Evolutionary conservation across 2,329 filamentous ascomycete species (phyloP), one percentile per base, ranked within the genome.

Genomic region (Verticillium albo-atrum): DNA sequence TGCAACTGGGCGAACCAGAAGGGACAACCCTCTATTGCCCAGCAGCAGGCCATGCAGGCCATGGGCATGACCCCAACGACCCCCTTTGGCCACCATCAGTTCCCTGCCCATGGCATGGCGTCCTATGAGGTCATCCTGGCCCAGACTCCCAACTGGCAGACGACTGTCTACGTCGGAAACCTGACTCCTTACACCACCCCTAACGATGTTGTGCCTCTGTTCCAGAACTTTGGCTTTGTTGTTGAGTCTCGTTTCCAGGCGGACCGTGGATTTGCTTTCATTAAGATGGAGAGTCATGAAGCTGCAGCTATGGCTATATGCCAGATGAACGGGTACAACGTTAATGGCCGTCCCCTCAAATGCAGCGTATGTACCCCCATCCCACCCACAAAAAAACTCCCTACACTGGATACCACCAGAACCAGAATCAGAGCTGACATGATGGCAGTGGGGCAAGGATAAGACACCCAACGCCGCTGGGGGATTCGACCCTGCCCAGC

Each of bases 1-100:
- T 98, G 94, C 85, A 99, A 99, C 82, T 99, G 95, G 95, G 95
- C 95, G 62, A 99, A 99, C 80, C 95, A 99, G 73, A 99, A 99
- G 82, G 95, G 95, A n/a, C 95, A 99, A 72, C 95, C 95, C 59
- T 98, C 95, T 2, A 97, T 98, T 75, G 92, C 93, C 55, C 94
- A 99, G 79, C 95, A 98, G 78, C 92, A 96, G 76, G 92, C 92
- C 37, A 95, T 99, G 92, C 89, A 89, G 63, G 90, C 92, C 61
- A 97, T 98, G 91, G 95, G 95, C 72, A 93, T 99, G 89, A 97
- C 94, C 27, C 95, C 95, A 5, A 97, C 94, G 30, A 97, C 93
- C 54, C 92, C 94, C 14, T 99, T 93, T 70, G 95, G 94, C 34
- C 93, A 97, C 72, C 95, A 99, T 73, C 94, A 98, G 73, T 99